Evolutionary conservation across 352 stramenopile genomes (phyloP).

Genomic region (Globisporangium ultimum): DNA sequence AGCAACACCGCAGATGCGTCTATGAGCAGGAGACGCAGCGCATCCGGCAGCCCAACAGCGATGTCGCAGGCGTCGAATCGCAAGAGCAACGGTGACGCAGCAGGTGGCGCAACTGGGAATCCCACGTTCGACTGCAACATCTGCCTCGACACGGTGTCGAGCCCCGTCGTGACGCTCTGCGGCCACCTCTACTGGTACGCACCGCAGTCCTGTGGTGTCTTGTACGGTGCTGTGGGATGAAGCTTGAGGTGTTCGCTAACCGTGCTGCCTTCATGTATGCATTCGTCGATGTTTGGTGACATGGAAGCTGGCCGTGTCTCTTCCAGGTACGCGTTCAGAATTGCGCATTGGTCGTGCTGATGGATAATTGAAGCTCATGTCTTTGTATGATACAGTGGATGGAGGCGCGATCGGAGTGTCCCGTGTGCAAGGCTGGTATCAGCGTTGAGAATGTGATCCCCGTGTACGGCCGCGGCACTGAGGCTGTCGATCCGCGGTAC

Average conservation of each 20-base stretch:
- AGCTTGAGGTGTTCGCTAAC: no score
- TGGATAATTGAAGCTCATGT: not conserved
- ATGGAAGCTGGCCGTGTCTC: constrained; percentile 73
- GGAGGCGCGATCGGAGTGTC: constrained; percentile 77
- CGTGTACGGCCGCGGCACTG: constrained; percentile 77
- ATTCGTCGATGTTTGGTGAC: constrained; percentile 11
- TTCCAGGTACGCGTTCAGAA: constrained; percentile 52
- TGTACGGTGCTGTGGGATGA: not conserved
- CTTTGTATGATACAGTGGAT: constrained; percentile 48
- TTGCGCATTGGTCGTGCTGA: not conserved
- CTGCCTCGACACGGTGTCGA: constrained; percentile 82
- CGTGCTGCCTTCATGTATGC: not conserved
- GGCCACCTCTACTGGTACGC: constrained; percentile 88
- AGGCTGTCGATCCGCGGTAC: constrained; percentile 62
- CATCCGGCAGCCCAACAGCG: not conserved
- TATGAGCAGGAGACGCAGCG: not conserved
- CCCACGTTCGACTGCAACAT: constrained; percentile 87
- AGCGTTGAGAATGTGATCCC: constrained; percentile 89
- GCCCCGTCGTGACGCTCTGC: constrained; percentile 87
- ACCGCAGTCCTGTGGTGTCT: not conserved
- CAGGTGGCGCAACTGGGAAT: constrained; percentile 15
- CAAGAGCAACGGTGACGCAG: constrained; percentile 3
- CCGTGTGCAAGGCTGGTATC: constrained; percentile 90
- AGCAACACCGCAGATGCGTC: not conserved
- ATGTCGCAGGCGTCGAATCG: not conserved